phyloP scores from a whole-genome alignment of 495 filamentous ascomycete genomes.

The Cudoniella acicularis region DNA sequence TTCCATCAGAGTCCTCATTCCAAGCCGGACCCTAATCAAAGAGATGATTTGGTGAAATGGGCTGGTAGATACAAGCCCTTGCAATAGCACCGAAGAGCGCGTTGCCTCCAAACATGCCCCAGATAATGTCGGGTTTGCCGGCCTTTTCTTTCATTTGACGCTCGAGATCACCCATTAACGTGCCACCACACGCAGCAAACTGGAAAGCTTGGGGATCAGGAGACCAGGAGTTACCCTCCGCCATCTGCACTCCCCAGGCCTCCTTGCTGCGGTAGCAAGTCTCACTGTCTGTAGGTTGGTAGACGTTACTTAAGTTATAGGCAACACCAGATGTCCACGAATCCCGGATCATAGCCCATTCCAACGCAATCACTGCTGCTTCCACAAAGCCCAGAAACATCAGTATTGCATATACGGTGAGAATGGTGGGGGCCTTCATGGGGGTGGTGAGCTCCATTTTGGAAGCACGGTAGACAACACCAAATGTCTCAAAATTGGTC shows the following conservation, averaged over 20 bases:
- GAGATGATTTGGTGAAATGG: not conserved
- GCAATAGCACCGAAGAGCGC: conserved; percentile 4
- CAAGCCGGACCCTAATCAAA: not conserved
- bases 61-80: conserved; percentile 9
- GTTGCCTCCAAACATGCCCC: conserved; percentile 3
- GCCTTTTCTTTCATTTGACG: conserved; percentile 4
- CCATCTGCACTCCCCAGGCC: not conserved
- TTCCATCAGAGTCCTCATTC: conserved; percentile 1
- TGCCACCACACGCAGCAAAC: conserved; percentile 4
- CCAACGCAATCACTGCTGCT: not conserved
- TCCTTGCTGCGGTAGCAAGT: not conserved
- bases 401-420: too few relatives aligned
- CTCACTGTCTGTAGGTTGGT: not conserved
- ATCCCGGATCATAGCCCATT: not conserved
- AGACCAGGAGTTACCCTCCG: not conserved
- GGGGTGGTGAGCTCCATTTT: not conserved
- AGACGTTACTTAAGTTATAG: conserved; percentile 1
- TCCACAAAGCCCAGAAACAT: not conserved
- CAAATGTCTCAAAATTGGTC: too few relatives aligned
- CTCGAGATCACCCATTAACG: conserved; percentile 5
- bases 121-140: not conserved
- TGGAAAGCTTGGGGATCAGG: not conserved
- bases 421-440: too few relatives aligned
- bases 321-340: not conserved
- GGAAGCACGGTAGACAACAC: not conserved